Conservation (phyloP, 2,329 filamentous ascomycete species). For the Phyllosticta paracitricarpa region DNA sequence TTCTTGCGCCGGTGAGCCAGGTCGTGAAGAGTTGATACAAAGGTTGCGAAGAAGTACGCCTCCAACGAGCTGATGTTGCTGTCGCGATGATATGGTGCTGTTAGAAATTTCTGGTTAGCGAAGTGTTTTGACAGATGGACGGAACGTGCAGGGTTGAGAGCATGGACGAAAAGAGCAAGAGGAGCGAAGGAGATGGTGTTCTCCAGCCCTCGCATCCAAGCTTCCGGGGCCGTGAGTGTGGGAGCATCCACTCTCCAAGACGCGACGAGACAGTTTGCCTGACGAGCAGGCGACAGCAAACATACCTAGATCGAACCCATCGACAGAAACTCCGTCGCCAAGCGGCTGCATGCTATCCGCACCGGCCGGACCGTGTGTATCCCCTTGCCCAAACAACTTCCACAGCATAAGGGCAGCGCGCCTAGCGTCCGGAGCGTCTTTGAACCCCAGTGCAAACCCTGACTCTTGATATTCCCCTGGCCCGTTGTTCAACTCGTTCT, state of each 20-base stretch:
- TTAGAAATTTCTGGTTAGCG: not conserved
- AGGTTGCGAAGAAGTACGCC: not conserved
- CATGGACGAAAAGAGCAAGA: no score
- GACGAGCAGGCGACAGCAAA: not conserved
- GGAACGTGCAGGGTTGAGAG: no score
- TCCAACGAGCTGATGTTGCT: not conserved
- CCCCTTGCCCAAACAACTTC: constrained; percentile 8
- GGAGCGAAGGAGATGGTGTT: not conserved
- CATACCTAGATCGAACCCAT: constrained; percentile 10
- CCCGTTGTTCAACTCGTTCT: not conserved
- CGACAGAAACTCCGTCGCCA: constrained; percentile 2
- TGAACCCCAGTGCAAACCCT: not conserved
- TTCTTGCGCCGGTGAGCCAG: constrained; percentile 2
- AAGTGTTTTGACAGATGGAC: not conserved
- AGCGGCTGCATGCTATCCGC: constrained; percentile 4
- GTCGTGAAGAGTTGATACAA: constrained; percentile 1
- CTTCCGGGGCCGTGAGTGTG: not conserved
- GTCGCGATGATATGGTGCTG: not conserved
- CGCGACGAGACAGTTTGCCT: no score
- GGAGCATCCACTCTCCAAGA: not conserved
- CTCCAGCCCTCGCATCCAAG: not conserved
- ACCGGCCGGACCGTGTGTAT: not conserved
- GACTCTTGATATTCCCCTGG: not conserved
- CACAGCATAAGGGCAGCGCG: constrained; percentile 7
- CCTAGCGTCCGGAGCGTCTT: constrained; percentile 1